Evolutionary conservation across 2,329 filamentous ascomycete genomes (phyloP).

Genomic region (Parastagonospora nodorum): DNA sequence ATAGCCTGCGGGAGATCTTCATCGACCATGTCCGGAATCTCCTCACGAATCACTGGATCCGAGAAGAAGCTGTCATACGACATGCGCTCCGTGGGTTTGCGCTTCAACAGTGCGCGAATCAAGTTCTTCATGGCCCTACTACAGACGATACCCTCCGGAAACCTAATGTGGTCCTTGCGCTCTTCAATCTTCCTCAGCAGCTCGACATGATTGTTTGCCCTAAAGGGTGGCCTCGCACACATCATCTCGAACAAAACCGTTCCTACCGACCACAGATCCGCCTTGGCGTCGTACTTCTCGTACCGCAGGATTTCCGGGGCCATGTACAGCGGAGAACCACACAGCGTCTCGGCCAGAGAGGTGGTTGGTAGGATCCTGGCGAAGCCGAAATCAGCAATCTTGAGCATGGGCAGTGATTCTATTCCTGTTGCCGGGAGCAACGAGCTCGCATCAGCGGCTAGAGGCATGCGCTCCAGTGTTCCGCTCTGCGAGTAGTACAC

Average conservation of each 20-base stretch:
- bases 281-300: slow-evolving; percentile 96
- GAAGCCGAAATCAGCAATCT: slow-evolving; percentile 98
- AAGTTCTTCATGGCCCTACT: slow-evolving; percentile 79
- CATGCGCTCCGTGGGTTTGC: slow-evolving; percentile 82
- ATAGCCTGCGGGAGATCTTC: slow-evolving; percentile 66
- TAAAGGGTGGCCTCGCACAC: slow-evolving; percentile 85
- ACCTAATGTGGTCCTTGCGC: slow-evolving; percentile 82
- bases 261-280: slow-evolving; percentile 96
- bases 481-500: slow-evolving; percentile 64
- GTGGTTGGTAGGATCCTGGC: slow-evolving; percentile 88
- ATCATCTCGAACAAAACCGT: slow-evolving; percentile 97
- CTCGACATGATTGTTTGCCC: slow-evolving; percentile 93
- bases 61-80: slow-evolving; percentile 86
- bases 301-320: slow-evolving; percentile 96
- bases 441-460: slow-evolving; percentile 80
- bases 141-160: slow-evolving; percentile 72
- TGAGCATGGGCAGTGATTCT: slow-evolving; percentile 88
- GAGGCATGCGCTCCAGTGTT: slow-evolving; percentile 63
- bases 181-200: slow-evolving; percentile 89
- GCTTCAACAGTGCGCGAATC: slow-evolving; percentile 80
- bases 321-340: slow-evolving; percentile 97
- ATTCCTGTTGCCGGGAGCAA: slow-evolving; percentile 81
- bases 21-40: slow-evolving; percentile 80
- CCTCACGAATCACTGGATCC: slow-evolving; percentile 71
- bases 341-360: slow-evolving; percentile 92